Base-by-base conservation (phyloP, 2,329 filamentous ascomycete species). In the Alternaria incomplexa region DNA sequence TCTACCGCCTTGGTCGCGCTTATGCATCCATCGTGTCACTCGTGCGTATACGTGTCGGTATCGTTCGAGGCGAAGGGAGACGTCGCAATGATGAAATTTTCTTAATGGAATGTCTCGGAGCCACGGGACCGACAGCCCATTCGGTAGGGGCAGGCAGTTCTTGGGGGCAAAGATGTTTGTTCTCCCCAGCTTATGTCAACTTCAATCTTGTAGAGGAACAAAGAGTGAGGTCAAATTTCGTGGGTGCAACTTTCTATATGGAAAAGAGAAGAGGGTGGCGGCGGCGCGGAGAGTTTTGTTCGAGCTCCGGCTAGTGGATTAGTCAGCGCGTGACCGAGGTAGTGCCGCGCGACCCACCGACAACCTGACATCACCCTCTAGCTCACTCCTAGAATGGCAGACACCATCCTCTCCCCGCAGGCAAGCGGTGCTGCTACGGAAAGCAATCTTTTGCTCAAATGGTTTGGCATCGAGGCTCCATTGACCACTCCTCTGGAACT, bases 161-260 rank as follows among this genome's bases (percentile, higher is more conserved):
- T 80, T 79, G 73, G 76, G 73, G 76, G 73, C 74, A 73, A 73
- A 69, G 75, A 77, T 61, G 69, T 76, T 81, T 75, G 60, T 68
- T 86, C 84, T 86, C 79, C 83, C 84, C 83, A 83, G 81, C 75
- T 82, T 78, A 78, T 73, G 65, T 81, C 88, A 90, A 88, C 88
- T 83, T 84, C 78, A 79, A 83, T 84, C 82, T 83, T 85, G 58
- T 86, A 82, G 66, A 63, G 74, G 74, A 57, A 64, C 77, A 73
- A 79, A 83, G 79, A 77, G 83, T 83, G 77, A 79, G 81, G 86
- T 86, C 87, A 88, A 88, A 88, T 88, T 87, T 63, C 79, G 78
- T 79, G 78, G 77, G 76, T 79, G 71, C 71, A 72, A 80, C 74
- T 79, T 80, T 78, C 72, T 69, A 72, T 74, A 64, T 68, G 71